Conservation (phyloP, 75 land plant species). For the Cupressus sempervirens region DNA sequence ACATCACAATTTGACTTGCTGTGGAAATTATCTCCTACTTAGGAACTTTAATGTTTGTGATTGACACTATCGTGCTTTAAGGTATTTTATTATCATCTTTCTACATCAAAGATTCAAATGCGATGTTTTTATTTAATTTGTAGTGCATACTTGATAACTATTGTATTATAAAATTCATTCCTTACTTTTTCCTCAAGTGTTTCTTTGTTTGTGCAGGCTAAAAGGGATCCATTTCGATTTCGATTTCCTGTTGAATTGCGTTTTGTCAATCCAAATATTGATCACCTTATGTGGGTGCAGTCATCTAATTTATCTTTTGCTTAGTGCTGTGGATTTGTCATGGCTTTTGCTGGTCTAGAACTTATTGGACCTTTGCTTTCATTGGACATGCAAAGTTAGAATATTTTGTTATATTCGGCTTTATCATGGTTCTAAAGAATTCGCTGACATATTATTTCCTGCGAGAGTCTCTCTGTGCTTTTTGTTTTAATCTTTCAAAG, state of each 20-base stretch:
- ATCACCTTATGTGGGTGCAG: conserved; percentile 80
- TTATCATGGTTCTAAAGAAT: background rate
- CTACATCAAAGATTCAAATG: background rate
- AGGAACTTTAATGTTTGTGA: background rate
- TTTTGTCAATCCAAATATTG: conserved; percentile 90
- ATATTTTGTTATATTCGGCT: background rate
- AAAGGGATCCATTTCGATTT: conserved; percentile 97
- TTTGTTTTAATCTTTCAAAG: background rate
- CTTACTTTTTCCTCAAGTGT: background rate
- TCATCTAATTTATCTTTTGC: too few relatives aligned
- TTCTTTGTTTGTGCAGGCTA: conserved; percentile 78
- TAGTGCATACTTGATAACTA: background rate
- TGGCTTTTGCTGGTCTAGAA: background rate
- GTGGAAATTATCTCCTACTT: too few relatives aligned
- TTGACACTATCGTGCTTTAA: background rate
- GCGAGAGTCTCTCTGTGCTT: background rate
- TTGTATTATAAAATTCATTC: background rate
- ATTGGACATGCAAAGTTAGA: background rate
- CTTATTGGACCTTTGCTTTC: background rate
- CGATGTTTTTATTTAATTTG: background rate
- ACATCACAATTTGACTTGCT: too few relatives aligned
- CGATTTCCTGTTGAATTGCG: conserved; percentile 98
- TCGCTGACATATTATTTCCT: background rate
- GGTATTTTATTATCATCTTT: background rate
- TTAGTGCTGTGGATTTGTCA: background rate